These are phyloP conservation scores for Besnoitia besnoiti DNA, from an alignment of 169 alveolate species.

Conservation along the genomic window DNA sequence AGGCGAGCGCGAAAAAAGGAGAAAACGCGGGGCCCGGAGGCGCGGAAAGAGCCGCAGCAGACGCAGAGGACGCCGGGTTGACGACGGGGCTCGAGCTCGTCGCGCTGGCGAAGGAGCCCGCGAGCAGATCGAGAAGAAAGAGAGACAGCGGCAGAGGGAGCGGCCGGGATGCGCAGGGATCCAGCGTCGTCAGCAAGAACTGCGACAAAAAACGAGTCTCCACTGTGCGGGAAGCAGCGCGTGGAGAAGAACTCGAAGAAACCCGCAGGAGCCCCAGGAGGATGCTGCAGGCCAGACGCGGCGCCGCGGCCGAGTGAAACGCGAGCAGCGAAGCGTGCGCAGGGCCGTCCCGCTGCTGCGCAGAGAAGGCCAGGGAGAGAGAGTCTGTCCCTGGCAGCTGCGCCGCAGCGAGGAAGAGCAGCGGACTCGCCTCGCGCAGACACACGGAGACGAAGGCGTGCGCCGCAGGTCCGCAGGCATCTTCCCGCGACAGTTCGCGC, in stretches of 20 bases:
- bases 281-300: neutral
- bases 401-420: neutral
- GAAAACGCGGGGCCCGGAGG: neutral
- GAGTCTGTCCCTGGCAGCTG: neutral
- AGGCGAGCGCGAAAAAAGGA: neutral
- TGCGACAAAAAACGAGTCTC: neutral
- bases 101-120: neutral
- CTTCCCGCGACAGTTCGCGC: neutral
- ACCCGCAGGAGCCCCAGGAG: neutral
- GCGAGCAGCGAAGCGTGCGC: neutral
- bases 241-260: neutral
- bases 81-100: no score
- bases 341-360: neutral
- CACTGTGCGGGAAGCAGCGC: no score
- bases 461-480: neutral
- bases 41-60: neutral
- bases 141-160: slow-evolving; percentile 4
- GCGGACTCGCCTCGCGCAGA: neutral
- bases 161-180: neutral
- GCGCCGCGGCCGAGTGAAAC: neutral
- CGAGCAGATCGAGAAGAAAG: neutral
- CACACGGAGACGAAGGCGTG: neutral
- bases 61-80: neutral
- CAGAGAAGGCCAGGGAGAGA: neutral
- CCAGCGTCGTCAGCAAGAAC: neutral